A percentile compares a stretch with the other conserved stretches of the same genome.
Conservation (phyloP, 495 filamentous ascomycete species). For the Penicillium diatomitis region DNA sequence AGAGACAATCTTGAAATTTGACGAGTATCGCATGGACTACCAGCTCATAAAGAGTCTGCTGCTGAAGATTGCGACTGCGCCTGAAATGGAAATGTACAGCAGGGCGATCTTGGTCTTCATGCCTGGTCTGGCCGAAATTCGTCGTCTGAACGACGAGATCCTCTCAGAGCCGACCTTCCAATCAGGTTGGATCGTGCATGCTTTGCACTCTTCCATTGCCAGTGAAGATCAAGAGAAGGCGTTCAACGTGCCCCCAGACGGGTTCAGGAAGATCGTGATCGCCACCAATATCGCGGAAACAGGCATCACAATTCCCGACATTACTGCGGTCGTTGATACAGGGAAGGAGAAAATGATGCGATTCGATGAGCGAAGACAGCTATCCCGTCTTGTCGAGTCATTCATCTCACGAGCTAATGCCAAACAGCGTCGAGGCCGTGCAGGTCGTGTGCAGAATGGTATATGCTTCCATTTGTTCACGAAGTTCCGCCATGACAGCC, state of each 20-base stretch:
- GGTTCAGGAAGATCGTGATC: conserved; percentile 80
- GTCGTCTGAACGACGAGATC: conserved; percentile 75
- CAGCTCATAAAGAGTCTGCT: conserved; percentile 70
- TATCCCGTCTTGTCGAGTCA: conserved; percentile 80
- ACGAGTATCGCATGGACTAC: conserved; percentile 83
- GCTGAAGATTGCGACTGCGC: conserved; percentile 57
- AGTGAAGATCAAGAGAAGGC: conserved; percentile 92
- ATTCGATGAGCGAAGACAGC: conserved; percentile 84
- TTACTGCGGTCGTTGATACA: conserved; percentile 90
- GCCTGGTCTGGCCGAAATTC: conserved; percentile 89
- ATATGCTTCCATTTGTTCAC: conserved; percentile 95
- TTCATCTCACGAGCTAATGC: conserved; percentile 93
- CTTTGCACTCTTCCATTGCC: conserved; percentile 89
- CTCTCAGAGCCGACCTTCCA: conserved; percentile 61
- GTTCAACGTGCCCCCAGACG: conserved; percentile 73
- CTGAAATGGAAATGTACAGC: conserved; percentile 59
- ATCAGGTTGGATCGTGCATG: conserved; percentile 66
- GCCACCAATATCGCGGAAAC: conserved; percentile 97
- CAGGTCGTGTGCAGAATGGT: conserved; percentile 90
- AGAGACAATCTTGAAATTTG: conserved; percentile 61
- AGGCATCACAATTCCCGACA: conserved; percentile 92
- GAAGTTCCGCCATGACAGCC: conserved; percentile 67
- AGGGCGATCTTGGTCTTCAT: conserved; percentile 90
- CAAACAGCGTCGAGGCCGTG: conserved; percentile 86
- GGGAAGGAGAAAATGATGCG: conserved; percentile 96